phyloP scores from a whole-genome alignment of 768 basidiomycete species.

The Sporobolomyces phaffii region DNA sequence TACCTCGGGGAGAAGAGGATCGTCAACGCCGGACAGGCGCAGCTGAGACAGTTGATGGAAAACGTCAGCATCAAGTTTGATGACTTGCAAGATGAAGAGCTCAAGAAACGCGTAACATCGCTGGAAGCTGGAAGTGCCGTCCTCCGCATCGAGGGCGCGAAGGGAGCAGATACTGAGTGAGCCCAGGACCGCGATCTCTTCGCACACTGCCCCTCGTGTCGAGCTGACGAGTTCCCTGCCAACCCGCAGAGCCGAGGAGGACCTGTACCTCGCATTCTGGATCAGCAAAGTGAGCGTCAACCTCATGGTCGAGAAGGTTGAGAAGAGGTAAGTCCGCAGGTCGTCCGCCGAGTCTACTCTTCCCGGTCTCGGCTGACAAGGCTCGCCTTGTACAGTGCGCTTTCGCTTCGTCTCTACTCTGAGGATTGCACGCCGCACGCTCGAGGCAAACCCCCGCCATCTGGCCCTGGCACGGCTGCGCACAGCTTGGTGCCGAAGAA shows the following conservation, averaged over 20 bases:
- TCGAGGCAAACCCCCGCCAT: conserved; percentile 11
- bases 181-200: conserved; percentile 41
- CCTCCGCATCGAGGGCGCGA: conserved; percentile 60
- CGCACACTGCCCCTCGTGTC: background rate
- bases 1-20: conserved; percentile 65
- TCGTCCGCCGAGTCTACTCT: too few relatives aligned
- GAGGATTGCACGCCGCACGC: conserved; percentile 61
- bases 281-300: conserved; percentile 79
- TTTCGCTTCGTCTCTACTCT: conserved; percentile 78
- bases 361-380: background rate
- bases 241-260: conserved; percentile 60
- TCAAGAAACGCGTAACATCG: conserved; percentile 53
- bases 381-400: conserved; percentile 55
- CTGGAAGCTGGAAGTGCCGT: conserved; percentile 67
- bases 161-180: conserved; percentile 56
- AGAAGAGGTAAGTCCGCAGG: conserved; percentile 65
- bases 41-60: conserved; percentile 63
- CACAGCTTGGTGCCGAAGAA: background rate
- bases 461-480: conserved; percentile 5
- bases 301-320: conserved; percentile 93
- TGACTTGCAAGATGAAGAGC: conserved; percentile 54
- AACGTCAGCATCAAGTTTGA: conserved; percentile 71
- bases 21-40: conserved; percentile 55
- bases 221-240: background rate
- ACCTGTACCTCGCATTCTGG: conserved; percentile 90